These are phyloP conservation scores for Monosporascus sp. DNA, from an alignment of 2,329 filamentous ascomycete genomes.

Conservation along the genomic window DNA sequence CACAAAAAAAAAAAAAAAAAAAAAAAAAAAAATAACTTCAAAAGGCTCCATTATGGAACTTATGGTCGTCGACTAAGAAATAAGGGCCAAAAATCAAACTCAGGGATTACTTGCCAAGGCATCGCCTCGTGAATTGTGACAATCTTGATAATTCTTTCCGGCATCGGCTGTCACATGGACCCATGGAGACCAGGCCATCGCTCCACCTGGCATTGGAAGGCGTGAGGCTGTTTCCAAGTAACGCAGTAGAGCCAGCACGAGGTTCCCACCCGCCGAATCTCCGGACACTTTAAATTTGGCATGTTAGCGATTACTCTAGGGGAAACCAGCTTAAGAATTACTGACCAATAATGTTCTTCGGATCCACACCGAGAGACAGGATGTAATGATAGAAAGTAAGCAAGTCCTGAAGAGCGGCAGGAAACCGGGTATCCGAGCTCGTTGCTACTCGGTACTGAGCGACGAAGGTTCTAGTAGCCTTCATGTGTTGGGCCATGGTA, in stretches of 20 bases:
- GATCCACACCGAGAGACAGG: constrained; percentile 1
- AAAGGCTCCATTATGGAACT: no score
- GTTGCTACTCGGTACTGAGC: constrained; percentile 14
- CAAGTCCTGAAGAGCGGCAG: constrained; percentile 16
- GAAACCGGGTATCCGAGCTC: constrained; percentile 11
- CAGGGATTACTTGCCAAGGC: no score
- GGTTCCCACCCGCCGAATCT: constrained; percentile 7
- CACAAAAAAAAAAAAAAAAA: no score
- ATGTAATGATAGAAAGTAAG: constrained; percentile 12
- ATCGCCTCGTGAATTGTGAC: no score
- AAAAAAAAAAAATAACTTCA: no score
- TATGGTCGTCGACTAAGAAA: no score
- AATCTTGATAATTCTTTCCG: constrained; percentile 2
- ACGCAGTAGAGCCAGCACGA: constrained; percentile 6
- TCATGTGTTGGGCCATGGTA: constrained; percentile 4
- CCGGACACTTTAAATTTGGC: constrained; percentile 4
- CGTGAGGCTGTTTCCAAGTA: constrained; percentile 4
- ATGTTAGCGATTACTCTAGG: no score
- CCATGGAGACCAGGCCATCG: constrained; percentile 14
- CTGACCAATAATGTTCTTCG: neutral
- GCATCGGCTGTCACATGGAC: constrained; percentile 8
- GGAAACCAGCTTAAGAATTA: no score
- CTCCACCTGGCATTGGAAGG: constrained; percentile 7
- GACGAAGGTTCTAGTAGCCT: constrained; percentile 7
- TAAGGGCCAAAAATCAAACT: no score